A percentile compares a stretch with the other conserved stretches of the same genome.
Conservation (phyloP, 2,329 filamentous ascomycete species). For the Pyrenochaeta sp. region DNA sequence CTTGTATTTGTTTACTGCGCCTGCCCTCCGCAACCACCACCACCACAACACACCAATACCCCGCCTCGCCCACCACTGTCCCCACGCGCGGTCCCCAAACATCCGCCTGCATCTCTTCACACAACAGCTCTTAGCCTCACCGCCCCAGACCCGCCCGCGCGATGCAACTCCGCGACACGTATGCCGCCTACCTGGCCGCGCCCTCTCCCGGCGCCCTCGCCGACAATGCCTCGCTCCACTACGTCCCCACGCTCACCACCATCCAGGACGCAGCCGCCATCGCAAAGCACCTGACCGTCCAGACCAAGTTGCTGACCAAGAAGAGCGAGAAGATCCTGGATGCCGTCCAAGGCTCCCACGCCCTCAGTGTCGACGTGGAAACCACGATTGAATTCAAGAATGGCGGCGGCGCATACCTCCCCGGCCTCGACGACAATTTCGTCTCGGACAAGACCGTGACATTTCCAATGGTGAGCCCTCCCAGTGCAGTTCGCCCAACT, state of each 20-base stretch:
- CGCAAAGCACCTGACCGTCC: slow-evolving; percentile 77
- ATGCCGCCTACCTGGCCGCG: slow-evolving; percentile 55
- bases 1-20: slow-evolving; percentile 21
- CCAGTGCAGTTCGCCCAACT: not conserved
- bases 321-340: slow-evolving; percentile 80
- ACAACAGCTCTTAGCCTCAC: slow-evolving; percentile 7
- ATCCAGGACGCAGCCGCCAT: slow-evolving; percentile 76
- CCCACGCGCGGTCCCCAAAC: slow-evolving; percentile 1
- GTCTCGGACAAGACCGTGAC: slow-evolving; percentile 80
- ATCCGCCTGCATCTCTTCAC: no score
- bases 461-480: slow-evolving; percentile 73
- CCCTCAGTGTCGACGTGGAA: slow-evolving; percentile 79
- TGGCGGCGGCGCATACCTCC: slow-evolving; percentile 85
- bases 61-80: slow-evolving; percentile 14
- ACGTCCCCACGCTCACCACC: slow-evolving; percentile 85
- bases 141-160: slow-evolving; percentile 20
- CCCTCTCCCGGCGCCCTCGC: slow-evolving; percentile 54
- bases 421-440: slow-evolving; percentile 93
- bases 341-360: slow-evolving; percentile 73
- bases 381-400: slow-evolving; percentile 82
- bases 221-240: slow-evolving; percentile 66
- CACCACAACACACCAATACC: slow-evolving; percentile 9
- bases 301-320: slow-evolving; percentile 79
- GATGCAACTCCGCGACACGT: slow-evolving; percentile 49
- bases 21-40: slow-evolving; percentile 9